Evolutionary conservation across 2,329 filamentous ascomycete genomes (phyloP).

Genomic region (Calonectria pteridis): DNA sequence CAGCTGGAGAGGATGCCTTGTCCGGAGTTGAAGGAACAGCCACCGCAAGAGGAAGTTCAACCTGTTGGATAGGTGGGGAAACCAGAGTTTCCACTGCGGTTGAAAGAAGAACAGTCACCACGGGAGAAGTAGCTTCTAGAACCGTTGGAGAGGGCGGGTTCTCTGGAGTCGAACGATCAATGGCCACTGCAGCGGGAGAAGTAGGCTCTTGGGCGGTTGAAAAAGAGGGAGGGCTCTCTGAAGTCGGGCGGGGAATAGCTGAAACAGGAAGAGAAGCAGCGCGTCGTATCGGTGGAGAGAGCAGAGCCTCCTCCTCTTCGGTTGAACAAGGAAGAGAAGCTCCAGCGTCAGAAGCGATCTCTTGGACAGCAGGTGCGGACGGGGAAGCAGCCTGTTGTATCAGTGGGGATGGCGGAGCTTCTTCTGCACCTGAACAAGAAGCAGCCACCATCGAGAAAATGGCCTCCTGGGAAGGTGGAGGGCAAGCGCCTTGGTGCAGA

Average conservation of each 20-base stretch:
- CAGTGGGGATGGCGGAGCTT: not conserved
- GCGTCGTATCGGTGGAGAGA: not conserved
- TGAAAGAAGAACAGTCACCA: not conserved
- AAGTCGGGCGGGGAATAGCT: not conserved
- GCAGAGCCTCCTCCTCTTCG: not conserved
- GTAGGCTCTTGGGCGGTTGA: not conserved
- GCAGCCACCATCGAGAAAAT: not conserved
- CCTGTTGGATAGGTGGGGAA: too few relatives aligned
- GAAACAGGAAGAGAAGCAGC: not conserved
- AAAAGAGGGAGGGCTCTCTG: not conserved
- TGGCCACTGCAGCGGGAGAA: not conserved
- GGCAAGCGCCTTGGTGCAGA: not conserved
- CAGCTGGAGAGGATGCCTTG: not conserved
- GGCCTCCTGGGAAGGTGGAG: not conserved
- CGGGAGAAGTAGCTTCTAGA: not conserved
- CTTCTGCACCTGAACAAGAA: not conserved
- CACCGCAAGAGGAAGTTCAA: too few relatives aligned
- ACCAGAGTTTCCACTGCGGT: too few relatives aligned
- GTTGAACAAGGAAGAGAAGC: not conserved
- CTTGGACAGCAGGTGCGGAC: too few relatives aligned
- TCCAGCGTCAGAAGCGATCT: not conserved
- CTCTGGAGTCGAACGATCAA: not conserved
- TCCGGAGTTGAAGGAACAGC: not conserved
- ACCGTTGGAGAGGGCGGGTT: not conserved
- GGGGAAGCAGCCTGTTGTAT: not conserved